Evolutionary conservation across 2,329 filamentous ascomycete genomes (phyloP), one percentile per base, ranked within the genome.

Genomic region (Blastomyces emzantsi): DNA sequence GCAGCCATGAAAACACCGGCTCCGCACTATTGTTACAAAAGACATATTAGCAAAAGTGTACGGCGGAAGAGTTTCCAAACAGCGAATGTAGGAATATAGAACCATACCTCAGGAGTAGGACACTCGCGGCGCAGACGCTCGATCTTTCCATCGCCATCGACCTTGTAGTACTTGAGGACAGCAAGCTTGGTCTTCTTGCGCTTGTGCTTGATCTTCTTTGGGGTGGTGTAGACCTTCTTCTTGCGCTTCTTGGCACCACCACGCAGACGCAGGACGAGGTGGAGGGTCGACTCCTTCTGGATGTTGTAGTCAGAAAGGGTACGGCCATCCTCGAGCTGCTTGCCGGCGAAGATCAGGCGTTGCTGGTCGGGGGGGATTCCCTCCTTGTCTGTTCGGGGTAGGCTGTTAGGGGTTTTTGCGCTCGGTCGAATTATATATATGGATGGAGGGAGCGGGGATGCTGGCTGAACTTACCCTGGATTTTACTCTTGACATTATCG

Each of bases 161-260:
- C 94, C 90, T 99, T 99, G 90, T 99, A 99, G 90, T 99, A 99
- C 89, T 99, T 99, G 82, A 99, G 92, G 74, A 99, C 93, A 77
- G 94, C 94, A 81, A 99, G 85, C 90, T 99, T 99, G 88, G 90
- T 96, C 93, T 99, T 99, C 92, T 97, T 99, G 86, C 92, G 90
- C 92, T 99, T 99, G 89, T 99, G 94, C 94, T 99, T 99, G 90
- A 99, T 99, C 92, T 99, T 99, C 92, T 99, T 99, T 81, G 94
- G 94, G 77, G 94, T 99, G 80, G 91, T 97, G 90, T 99, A 99
- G 74, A 99, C 94, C 92, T 99, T 99, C 92, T 96, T 96, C 91
- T 99, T 99, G 83, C 95, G 88, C 90, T 97, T 97, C 92, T 99
- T 99, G 79, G 82, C 92, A 82, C 93, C 94, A 86, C 94, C 94